phyloP scores from a whole-genome alignment of 2,329 filamentous ascomycete genomes.

The Apiospora pterosperma region DNA sequence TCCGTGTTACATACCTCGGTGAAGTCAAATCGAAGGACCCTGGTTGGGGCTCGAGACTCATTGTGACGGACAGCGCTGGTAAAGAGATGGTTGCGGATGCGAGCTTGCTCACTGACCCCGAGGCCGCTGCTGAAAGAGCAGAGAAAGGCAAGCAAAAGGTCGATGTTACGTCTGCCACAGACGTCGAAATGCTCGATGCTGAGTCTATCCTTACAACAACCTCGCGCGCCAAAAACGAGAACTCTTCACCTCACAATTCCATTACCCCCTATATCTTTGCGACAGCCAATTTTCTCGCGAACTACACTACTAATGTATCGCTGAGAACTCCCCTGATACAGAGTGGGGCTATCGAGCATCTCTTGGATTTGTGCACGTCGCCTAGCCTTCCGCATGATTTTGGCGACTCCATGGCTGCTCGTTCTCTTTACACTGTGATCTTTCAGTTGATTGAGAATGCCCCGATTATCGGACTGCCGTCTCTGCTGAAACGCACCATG shows the following conservation, averaged over 20 bases:
- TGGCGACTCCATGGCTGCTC: conserved; percentile 62
- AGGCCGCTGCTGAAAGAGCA: conserved; percentile 19
- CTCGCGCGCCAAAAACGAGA: conserved; percentile 12
- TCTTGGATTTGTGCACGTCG: conserved; percentile 80
- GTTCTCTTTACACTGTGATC: conserved; percentile 70
- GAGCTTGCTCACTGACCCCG: conserved; percentile 25
- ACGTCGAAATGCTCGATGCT: conserved; percentile 63
- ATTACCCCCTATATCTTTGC: conserved; percentile 72
- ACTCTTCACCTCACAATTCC: conserved; percentile 25
- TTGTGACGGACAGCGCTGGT: conserved; percentile 56
- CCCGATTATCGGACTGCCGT: conserved; percentile 77
- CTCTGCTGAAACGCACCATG: conserved; percentile 72
- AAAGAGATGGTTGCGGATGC: conserved; percentile 56
- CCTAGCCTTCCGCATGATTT: conserved; percentile 76
- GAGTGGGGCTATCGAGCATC: conserved; percentile 74
- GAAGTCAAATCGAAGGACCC: conserved; percentile 64
- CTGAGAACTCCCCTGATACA: conserved; percentile 74
- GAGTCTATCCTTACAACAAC: conserved; percentile 21
- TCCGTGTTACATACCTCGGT: conserved; percentile 73
- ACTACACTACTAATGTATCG: conserved; percentile 71
- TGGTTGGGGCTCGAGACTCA: conserved; percentile 77
- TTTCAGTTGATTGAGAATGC: conserved; percentile 77
- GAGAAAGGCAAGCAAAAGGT: conserved; percentile 37
- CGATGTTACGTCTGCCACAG: conserved; percentile 17
- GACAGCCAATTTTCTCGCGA: conserved; percentile 68